Percentiles rank a stretch among this genome's conserved stretches.
phyloP scores from a whole-genome alignment of 371 early-diverging fungal species.

The Lichtheimia corymbifera region DNA sequence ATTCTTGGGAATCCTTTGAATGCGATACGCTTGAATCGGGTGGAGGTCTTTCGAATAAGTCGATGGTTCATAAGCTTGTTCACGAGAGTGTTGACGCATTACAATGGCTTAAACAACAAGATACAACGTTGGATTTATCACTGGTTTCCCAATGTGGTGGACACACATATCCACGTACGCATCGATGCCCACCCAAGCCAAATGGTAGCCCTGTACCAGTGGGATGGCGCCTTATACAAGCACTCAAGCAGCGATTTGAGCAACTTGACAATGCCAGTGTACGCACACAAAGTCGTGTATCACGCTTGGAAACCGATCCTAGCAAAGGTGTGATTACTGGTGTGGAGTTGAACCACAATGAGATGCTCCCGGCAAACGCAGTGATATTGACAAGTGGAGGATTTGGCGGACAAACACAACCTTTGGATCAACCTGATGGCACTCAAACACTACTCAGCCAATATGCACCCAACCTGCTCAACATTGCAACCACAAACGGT shows the following conservation, averaged over 20 bases:
- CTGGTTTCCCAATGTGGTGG: slow-evolving; percentile 81
- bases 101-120: slow-evolving; percentile 63
- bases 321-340: slow-evolving; percentile 30
- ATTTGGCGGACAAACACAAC: slow-evolving; percentile 31
- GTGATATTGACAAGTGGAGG: slow-evolving; percentile 41
- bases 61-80: slow-evolving; percentile 63
- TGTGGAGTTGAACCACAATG: slow-evolving; percentile 13
- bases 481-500: slow-evolving; percentile 83
- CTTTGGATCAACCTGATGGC: slow-evolving; percentile 19
- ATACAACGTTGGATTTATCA: slow-evolving; percentile 51
- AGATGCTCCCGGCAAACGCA: slow-evolving; percentile 26
- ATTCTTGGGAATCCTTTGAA: slow-evolving; percentile 67
- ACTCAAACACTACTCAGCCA: slow-evolving; percentile 32
- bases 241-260: slow-evolving; percentile 34
- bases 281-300: slow-evolving; percentile 43
- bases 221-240: slow-evolving; percentile 66
- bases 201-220: slow-evolving; percentile 66
- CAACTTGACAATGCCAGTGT: slow-evolving; percentile 45
- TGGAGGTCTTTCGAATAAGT: slow-evolving; percentile 56
- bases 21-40: slow-evolving; percentile 77
- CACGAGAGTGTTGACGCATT: slow-evolving; percentile 69
- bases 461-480: slow-evolving; percentile 64
- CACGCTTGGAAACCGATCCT: not conserved
- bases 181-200: slow-evolving; percentile 57
- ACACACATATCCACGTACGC: slow-evolving; percentile 69